Conservation (phyloP, 1,284 basidiomycete genomes). For the Rhodofomes roseus region DNA sequence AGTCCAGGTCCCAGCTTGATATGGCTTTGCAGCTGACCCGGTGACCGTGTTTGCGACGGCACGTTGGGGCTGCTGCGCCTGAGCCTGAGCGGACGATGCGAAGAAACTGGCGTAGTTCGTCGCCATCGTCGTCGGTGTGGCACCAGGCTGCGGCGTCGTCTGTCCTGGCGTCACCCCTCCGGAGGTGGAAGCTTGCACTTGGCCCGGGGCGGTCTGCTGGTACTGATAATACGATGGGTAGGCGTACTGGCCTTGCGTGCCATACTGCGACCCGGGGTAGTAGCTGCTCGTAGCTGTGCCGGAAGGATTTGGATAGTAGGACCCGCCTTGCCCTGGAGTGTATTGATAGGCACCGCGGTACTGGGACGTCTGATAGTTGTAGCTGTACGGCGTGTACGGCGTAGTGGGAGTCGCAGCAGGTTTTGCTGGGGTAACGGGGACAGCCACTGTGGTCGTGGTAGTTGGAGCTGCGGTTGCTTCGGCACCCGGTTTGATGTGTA, state of each 20-base stretch:
- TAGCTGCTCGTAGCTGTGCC: constrained; percentile 10
- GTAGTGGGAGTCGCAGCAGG: constrained; percentile 13
- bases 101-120: constrained; percentile 38
- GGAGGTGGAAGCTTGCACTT: constrained; percentile 13
- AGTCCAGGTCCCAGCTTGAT: constrained; percentile 23
- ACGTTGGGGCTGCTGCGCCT: constrained; percentile 31
- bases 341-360: constrained; percentile 30
- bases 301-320: constrained; percentile 24
- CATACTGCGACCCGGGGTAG: constrained; percentile 27
- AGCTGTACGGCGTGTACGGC: constrained; percentile 23
- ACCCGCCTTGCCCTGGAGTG: constrained; percentile 21
- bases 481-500: constrained; percentile 53
- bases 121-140: constrained; percentile 23
- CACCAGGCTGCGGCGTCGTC: constrained; percentile 46
- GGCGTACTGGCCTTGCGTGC: constrained; percentile 27
- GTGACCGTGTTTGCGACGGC: constrained; percentile 45
- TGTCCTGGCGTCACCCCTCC: constrained; percentile 34
- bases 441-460: constrained; percentile 21
- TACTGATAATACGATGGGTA: constrained; percentile 34
- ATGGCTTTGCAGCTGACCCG: constrained; percentile 23
- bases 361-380: constrained; percentile 22
- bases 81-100: constrained; percentile 10
- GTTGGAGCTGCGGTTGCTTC: constrained; percentile 29
- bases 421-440: constrained; percentile 14
- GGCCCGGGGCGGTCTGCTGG: constrained; percentile 20